Evolutionary conservation across 768 basidiomycete species (phyloP), one percentile per base, ranked within the genome.

Genomic region (Lactarius deliciosus): DNA sequence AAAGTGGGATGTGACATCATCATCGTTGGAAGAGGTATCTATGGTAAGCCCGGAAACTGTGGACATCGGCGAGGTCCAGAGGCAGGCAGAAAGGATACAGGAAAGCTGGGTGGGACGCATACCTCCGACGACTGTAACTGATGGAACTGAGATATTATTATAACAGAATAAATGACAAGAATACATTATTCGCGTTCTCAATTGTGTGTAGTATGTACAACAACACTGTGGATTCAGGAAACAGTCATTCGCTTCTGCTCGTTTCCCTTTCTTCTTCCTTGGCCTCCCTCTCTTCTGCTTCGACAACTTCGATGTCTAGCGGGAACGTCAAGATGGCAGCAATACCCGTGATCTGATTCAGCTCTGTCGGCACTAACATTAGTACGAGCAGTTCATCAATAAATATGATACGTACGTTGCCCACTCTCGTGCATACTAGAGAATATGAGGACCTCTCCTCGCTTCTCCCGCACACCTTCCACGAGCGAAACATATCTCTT

Each of bases 371-470:
- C 18, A 61, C 16, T 34, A 43, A 25, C 18, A 34, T 45, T 34
- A 28, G 61, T 64, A 15, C 22, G 40, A 11, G 25, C 36, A 10
- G 15, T 54, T 45, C 41, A 10, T 41, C 22, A 32, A 63, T 6
- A 11, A 34, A 38, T 34, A 65, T 54, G n/a, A 40, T 40, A 80
- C 92, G 73, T 74, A 96, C 95, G 96, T 82, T 98, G 95, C 16
- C 97, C 97, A 25, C 92, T 94, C 78, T 99, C 97, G 74, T 99
- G 97, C 97, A 99, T 98, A 73, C 95, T 98, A 5, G 96, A 98
- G 77, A 98, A 99, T 70, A 98, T 95, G 22, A 98, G 81, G 6
- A 95, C 95, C 74, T 98, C 96, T 30, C 88, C 96, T 30, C 95
- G 94, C 70, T 91, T 92, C 56, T 86, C 83, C 71, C 90, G 87